phyloP scores from a whole-genome alignment of 345 rosid species.

The Streptanthus diversifolius region DNA sequence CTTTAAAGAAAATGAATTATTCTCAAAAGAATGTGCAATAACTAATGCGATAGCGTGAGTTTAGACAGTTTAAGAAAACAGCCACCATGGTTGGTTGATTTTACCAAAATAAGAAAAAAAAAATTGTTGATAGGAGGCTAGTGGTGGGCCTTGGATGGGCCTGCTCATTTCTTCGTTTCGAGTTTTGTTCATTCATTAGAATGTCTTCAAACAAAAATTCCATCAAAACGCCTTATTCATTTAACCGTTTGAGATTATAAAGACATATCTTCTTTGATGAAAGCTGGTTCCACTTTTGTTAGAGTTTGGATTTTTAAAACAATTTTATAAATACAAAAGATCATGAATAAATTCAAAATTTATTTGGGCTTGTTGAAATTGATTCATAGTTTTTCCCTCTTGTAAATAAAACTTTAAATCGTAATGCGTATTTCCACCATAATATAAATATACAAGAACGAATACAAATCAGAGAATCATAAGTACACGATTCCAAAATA shows the following conservation, averaged over 20 bases:
- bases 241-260: neutral
- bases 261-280: neutral
- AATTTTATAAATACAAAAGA: neutral
- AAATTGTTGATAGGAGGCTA: neutral
- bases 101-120: conserved; percentile 24
- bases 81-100: conserved; percentile 18
- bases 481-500: no score
- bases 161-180: no score
- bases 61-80: conserved; percentile 12
- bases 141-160: conserved; percentile 31
- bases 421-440: neutral
- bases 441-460: neutral
- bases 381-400: neutral
- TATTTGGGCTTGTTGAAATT: neutral
- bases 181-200: no score
- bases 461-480: no score
- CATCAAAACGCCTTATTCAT: no score
- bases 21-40: neutral
- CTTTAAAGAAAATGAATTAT: neutral
- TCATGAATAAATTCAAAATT: neutral
- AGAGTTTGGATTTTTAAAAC: neutral
- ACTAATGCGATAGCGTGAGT: neutral
- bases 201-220: no score
- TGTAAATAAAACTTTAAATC: neutral
- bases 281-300: neutral